Evolutionary conservation across 805 yeast genomes (phyloP).

Genomic region (Candida manassasensis): DNA sequence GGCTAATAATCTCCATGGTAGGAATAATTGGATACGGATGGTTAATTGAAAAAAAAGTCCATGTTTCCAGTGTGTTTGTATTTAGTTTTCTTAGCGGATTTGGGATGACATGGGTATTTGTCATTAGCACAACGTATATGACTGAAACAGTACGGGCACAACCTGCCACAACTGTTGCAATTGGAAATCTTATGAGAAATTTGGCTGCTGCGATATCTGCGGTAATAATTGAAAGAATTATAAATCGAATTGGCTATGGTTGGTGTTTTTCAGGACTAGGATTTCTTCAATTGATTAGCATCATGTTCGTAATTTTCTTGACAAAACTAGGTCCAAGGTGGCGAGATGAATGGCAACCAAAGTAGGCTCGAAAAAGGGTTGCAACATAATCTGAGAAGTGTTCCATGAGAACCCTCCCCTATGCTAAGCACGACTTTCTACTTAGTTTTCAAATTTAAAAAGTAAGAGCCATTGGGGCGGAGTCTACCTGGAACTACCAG

Average conservation of each 20-base stretch:
- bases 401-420: too few species aligned
- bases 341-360: too few species aligned
- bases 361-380: too few species aligned
- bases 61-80: constrained; percentile 35
- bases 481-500: too few species aligned
- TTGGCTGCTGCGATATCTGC: constrained; percentile 52
- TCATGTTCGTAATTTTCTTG: constrained; percentile 15
- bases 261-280: constrained; percentile 56
- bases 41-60: constrained; percentile 37
- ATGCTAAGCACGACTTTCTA: too few species aligned
- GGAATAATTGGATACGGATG: constrained; percentile 53
- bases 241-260: constrained; percentile 40
- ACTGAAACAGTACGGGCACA: constrained; percentile 47
- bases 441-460: too few species aligned
- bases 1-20: constrained; percentile 36
- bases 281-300: constrained; percentile 17
- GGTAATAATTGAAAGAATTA: constrained; percentile 34
- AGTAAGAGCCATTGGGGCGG: too few species aligned
- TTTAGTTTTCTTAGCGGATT: constrained; percentile 45
- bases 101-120: constrained; percentile 54
- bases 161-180: constrained; percentile 50
- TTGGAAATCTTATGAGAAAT: constrained; percentile 50
- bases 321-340: constrained; percentile 19
- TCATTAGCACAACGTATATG: constrained; percentile 49
- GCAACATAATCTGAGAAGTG: too few species aligned